Conservation (phyloP, 331 rosid species). For the Phaseolus coccineus region DNA sequence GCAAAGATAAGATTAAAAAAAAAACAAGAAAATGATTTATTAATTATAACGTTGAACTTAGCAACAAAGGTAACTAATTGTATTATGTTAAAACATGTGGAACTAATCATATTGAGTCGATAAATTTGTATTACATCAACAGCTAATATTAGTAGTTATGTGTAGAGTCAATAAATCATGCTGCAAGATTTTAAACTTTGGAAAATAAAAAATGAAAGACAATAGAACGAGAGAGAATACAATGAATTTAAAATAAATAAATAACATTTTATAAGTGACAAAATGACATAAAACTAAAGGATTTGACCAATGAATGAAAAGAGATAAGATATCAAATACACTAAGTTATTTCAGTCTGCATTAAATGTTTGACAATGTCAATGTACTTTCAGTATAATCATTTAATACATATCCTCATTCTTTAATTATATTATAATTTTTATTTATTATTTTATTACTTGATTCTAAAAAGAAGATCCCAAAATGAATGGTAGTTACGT, state of each 20-base stretch:
- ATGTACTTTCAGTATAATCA: not conserved
- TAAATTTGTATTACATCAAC: too few relatives aligned
- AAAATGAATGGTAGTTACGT: not conserved
- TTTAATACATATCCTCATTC: not conserved
- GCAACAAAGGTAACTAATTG: too few relatives aligned
- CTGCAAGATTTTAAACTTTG: too few relatives aligned
- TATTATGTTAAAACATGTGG: too few relatives aligned
- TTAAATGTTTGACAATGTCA: not conserved
- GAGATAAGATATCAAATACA: not conserved
- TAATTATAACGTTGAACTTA: too few relatives aligned
- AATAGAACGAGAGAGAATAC: not conserved
- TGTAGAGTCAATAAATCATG: too few relatives aligned
- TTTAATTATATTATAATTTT: not conserved
- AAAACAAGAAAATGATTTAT: too few relatives aligned
- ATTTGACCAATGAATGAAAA: not conserved
- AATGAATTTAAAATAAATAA: too few relatives aligned
- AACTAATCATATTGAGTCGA: too few relatives aligned
- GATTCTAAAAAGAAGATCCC: not conserved
- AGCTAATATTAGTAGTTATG: too few relatives aligned
- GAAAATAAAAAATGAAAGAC: too few relatives aligned
- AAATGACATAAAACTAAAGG: not conserved
- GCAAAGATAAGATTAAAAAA: too few relatives aligned
- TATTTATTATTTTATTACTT: not conserved
- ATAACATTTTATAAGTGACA: not conserved
- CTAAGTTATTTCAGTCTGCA: slow-evolving; percentile 11